Conservation (phyloP, 371 early-diverging fungal genomes). For the Apophysomyces sp. region DNA sequence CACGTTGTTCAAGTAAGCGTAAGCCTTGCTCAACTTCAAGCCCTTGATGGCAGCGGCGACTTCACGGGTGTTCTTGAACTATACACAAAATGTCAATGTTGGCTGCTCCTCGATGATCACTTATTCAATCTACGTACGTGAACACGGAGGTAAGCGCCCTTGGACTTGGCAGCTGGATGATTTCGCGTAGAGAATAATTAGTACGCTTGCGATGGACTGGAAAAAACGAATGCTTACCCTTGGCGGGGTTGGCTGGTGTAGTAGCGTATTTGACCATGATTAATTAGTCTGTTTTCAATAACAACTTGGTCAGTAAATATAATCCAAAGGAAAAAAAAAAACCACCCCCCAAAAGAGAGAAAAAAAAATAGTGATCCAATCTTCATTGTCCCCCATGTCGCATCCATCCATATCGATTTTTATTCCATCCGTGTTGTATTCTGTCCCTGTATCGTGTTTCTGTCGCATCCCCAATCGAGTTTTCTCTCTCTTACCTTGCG, state of each 20-base stretch:
- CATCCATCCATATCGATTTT: not conserved
- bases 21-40: slow-evolving; percentile 92
- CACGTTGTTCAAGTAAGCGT: slow-evolving; percentile 94
- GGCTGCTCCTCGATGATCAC: not conserved
- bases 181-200: too few relatives aligned
- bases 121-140: slow-evolving; percentile 16
- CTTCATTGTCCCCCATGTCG: not conserved
- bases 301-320: too few relatives aligned
- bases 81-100: not conserved
- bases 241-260: slow-evolving; percentile 35
- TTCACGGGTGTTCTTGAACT: slow-evolving; percentile 98
- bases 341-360: too few relatives aligned
- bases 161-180: slow-evolving; percentile 31
- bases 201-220: too few relatives aligned
- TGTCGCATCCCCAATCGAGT: not conserved
- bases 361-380: too few relatives aligned
- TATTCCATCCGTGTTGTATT: not conserved
- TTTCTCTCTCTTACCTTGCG: not conserved
- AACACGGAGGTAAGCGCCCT: slow-evolving; percentile 31
- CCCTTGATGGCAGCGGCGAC: slow-evolving; percentile 95
- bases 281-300: not conserved
- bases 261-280: slow-evolving; percentile 47
- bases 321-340: too few relatives aligned
- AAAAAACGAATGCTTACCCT: slow-evolving; percentile 24
- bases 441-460: too few relatives aligned